A percentile compares a stretch with the other conserved stretches of the same genome.
phyloP scores from a whole-genome alignment of 163 green algal species.

The Scenedesmus sp. region DNA sequence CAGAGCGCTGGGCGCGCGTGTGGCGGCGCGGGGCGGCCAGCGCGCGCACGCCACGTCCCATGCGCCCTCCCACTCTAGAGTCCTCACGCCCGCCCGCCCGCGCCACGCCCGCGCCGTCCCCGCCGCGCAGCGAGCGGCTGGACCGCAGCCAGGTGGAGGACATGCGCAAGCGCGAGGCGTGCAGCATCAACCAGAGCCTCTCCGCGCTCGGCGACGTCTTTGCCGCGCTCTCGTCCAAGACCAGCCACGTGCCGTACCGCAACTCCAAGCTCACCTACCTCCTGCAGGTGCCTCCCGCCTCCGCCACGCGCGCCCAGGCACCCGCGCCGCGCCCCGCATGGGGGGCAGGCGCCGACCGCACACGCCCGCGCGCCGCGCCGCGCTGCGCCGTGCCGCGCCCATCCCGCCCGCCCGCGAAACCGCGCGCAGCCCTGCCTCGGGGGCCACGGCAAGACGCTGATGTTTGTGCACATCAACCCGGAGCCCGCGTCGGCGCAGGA shows the following conservation, averaged over 20 bases:
- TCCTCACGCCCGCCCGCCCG: too few species aligned
- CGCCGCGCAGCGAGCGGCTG: conserved; percentile 63
- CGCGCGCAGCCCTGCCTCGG: conserved; percentile 67
- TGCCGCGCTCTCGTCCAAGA: conserved; percentile 74
- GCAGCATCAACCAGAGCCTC: conserved; percentile 93
- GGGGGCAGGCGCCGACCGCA: not conserved
- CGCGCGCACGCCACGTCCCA: too few species aligned
- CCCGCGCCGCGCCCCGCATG: not conserved
- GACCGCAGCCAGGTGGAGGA: conserved; percentile 65
- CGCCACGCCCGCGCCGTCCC: not conserved
- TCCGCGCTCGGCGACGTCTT: conserved; percentile 90
- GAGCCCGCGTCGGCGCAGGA: conserved; percentile 75
- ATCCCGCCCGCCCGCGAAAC: too few species aligned
- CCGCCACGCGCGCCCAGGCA: too few species aligned
- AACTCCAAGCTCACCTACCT: conserved; percentile 88
- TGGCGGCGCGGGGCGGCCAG: too few species aligned
- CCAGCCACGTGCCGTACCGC: conserved; percentile 80
- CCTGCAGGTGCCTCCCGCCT: conserved; percentile 80
- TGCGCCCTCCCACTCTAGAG: too few species aligned
- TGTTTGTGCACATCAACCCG: conserved; percentile 95
- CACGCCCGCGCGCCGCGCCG: not conserved
- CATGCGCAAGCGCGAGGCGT: conserved; percentile 89
- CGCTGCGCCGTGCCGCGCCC: too few species aligned
- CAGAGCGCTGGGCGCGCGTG: too few species aligned
- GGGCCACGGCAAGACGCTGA: conserved; percentile 77